These are phyloP conservation scores for Backusella mclennaniae DNA, from an alignment of 192 early-diverging fungal species.

Conservation along the genomic window DNA sequence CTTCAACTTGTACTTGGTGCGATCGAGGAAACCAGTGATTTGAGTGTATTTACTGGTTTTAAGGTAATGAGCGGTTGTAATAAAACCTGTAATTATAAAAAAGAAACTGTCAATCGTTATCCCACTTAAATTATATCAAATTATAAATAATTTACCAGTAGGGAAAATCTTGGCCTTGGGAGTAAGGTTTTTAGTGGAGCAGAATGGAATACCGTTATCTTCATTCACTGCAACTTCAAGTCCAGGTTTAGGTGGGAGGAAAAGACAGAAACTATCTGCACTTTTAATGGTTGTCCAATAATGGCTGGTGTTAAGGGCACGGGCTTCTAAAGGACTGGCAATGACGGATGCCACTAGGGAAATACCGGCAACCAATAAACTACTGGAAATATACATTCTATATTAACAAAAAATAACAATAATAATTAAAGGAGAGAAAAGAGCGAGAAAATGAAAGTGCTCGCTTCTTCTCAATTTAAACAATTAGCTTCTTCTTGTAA, in stretches of 20 bases:
- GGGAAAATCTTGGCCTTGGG: constrained; percentile 44
- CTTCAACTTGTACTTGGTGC: constrained; percentile 32
- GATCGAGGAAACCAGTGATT: constrained; percentile 45
- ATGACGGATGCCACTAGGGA: neutral
- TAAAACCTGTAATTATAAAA: constrained; percentile 37
- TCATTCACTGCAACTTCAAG: constrained; percentile 42
- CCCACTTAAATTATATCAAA: neutral
- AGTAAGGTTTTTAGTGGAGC: constrained; percentile 30
- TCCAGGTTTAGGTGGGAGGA: constrained; percentile 46
- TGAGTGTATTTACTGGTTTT: constrained; percentile 39
- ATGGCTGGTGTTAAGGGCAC: constrained; percentile 4
- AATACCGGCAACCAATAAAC: neutral
- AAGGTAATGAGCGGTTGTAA: constrained; percentile 39
- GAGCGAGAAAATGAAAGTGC: neutral
- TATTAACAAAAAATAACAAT: constrained; percentile 5
- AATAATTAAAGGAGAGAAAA: neutral
- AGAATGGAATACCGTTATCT: constrained; percentile 46
- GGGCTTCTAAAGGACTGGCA: neutral
- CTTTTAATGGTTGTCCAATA: constrained; percentile 24
- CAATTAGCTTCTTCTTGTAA: constrained; percentile 6
- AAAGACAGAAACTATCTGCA: constrained; percentile 44
- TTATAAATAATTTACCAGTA: constrained; percentile 19
- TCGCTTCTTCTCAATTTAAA: neutral
- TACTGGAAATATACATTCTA: constrained; percentile 7
- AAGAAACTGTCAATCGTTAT: neutral